These are phyloP conservation scores for Penicillium sp. DNA, from an alignment of 2,329 filamentous ascomycete species.

Conservation along the genomic window DNA sequence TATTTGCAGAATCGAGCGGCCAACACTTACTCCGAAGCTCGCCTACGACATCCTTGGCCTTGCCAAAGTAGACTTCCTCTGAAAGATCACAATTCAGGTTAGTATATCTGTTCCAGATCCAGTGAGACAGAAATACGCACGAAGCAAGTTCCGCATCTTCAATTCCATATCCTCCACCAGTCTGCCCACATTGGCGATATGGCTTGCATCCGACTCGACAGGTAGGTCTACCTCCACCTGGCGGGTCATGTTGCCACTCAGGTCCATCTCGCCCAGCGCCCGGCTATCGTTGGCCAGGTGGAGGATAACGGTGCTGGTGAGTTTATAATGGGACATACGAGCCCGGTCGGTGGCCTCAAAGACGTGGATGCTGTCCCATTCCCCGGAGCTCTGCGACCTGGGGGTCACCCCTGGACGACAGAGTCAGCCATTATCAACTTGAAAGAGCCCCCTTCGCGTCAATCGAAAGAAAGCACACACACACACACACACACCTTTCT, in stretches of 20 bases:
- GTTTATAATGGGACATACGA: slow-evolving; percentile 91
- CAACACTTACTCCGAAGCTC: slow-evolving; percentile 72
- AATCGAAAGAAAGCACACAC: slow-evolving; percentile 19
- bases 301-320: slow-evolving; percentile 94
- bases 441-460: no score
- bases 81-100: slow-evolving; percentile 17
- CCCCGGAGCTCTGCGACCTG: slow-evolving; percentile 67
- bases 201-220: slow-evolving; percentile 84
- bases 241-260: slow-evolving; percentile 96
- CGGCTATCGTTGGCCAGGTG: slow-evolving; percentile 69
- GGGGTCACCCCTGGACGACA: slow-evolving; percentile 58
- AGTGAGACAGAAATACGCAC: slow-evolving; percentile 29
- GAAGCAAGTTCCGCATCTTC: slow-evolving; percentile 96
- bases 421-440: slow-evolving; percentile 5
- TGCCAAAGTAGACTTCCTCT: slow-evolving; percentile 98
- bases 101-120: slow-evolving; percentile 11
- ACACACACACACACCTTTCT: slow-evolving; percentile 67
- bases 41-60: slow-evolving; percentile 97
- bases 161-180: slow-evolving; percentile 99
- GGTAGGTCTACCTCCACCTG: slow-evolving; percentile 90
- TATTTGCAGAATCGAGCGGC: background rate
- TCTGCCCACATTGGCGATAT: slow-evolving; percentile 91
- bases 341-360: slow-evolving; percentile 94
- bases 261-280: slow-evolving; percentile 77
- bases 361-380: slow-evolving; percentile 98